Evolutionary conservation across 257 asterid genomes (phyloP).

Genomic region (Scutellaria galericulata): DNA sequence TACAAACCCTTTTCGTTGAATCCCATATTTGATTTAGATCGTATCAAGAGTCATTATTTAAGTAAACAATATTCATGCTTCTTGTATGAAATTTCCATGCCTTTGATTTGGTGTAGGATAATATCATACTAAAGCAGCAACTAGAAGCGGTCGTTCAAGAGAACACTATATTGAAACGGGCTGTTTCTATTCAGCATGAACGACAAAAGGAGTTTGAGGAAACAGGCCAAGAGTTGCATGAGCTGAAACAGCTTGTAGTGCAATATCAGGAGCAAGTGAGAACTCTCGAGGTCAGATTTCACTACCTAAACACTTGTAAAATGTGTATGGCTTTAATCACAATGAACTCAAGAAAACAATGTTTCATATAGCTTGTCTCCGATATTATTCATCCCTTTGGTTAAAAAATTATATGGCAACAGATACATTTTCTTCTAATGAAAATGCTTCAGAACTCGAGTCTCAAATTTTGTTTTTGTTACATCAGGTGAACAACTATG

Average conservation of each 20-base stretch:
- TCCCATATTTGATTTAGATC: slow-evolving; percentile 18
- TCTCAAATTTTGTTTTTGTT: not conserved
- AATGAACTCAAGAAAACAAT: not conserved
- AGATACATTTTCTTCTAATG: too few relatives aligned
- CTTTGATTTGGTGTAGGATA: slow-evolving; percentile 53
- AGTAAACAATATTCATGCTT: not conserved
- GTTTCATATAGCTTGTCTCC: not conserved
- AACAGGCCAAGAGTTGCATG: slow-evolving; percentile 72
- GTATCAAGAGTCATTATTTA: not conserved
- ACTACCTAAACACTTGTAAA: not conserved
- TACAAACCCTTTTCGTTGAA: not conserved
- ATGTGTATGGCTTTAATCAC: not conserved
- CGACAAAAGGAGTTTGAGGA: slow-evolving; percentile 84
- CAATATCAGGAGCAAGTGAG: slow-evolving; percentile 89
- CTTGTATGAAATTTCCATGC: not conserved
- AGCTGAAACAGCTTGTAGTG: slow-evolving; percentile 73
- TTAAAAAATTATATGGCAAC: not conserved
- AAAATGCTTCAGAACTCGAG: not conserved
- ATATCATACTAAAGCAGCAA: slow-evolving; percentile 65
- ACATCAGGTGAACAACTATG: slow-evolving; percentile 38
- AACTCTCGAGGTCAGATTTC: slow-evolving; percentile 76
- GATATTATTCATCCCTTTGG: not conserved
- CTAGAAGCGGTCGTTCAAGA: slow-evolving; percentile 66
- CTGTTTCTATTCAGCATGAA: slow-evolving; percentile 78
- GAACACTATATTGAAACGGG: slow-evolving; percentile 71